Evolutionary conservation across 2,329 filamentous ascomycete species (phyloP).

Genomic region (Fusarium coffeatum): DNA sequence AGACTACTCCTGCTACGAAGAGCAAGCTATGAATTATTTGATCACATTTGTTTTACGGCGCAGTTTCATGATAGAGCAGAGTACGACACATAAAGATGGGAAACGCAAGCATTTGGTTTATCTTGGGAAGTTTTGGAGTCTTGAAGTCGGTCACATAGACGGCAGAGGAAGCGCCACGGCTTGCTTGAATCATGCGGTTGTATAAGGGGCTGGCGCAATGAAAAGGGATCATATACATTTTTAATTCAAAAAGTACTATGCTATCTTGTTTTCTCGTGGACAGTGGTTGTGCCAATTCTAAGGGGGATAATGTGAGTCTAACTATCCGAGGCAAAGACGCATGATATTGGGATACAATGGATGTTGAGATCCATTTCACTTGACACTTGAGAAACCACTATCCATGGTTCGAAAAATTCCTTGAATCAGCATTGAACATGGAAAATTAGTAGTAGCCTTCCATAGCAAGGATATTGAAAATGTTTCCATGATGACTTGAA

Average conservation of each 20-base stretch:
- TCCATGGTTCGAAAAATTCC: background rate
- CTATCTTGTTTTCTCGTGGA: background rate
- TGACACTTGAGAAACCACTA: background rate
- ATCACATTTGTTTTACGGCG: slow-evolving; percentile 27
- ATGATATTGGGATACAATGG: background rate
- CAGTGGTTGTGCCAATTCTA: background rate
- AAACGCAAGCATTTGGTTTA: slow-evolving; percentile 45
- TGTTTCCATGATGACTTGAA: slow-evolving; percentile 3
- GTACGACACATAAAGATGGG: slow-evolving; percentile 41
- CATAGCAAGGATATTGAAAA: background rate
- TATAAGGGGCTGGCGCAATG: slow-evolving; percentile 37
- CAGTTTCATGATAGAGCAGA: slow-evolving; percentile 42
- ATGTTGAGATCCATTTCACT: background rate
- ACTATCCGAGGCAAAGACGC: background rate
- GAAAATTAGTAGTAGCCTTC: background rate
- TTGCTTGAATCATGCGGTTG: slow-evolving; percentile 34
- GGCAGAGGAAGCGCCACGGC: slow-evolving; percentile 16
- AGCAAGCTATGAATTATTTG: slow-evolving; percentile 51
- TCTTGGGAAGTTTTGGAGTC: slow-evolving; percentile 45
- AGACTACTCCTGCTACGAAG: slow-evolving; percentile 58
- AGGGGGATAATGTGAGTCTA: background rate
- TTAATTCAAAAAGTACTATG: slow-evolving; percentile 31
- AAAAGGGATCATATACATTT: slow-evolving; percentile 33
- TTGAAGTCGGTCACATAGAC: slow-evolving; percentile 38
- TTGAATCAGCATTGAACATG: background rate